Base-by-base conservation (phyloP, 148 eudicot species). In the Persicaria tinctoria region DNA sequence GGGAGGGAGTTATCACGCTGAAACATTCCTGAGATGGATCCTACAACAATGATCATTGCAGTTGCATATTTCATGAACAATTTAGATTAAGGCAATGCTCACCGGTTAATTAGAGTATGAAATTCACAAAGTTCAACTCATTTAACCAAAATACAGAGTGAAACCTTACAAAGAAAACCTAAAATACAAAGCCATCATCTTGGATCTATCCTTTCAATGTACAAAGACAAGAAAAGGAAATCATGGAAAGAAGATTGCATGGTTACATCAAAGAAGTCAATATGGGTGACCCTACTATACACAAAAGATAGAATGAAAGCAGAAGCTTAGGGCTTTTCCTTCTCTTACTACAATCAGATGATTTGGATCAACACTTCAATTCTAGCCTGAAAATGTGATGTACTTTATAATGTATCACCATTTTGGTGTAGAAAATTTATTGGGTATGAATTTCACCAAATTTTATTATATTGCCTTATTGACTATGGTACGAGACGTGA, bases 21-120 rank as follows among this genome's bases (percentile, higher is more conserved):
- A 79, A 92, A 88, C 69, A 90, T 74, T 41, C 53, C 75, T 1
- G 83, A 51, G 60, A 94, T 86, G 59, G 74, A 69, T 70, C 90
- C 97, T 91, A 85, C 76, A 76, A 68, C 64, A 14, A 72, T 12
- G 46, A 41, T 27, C 23, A 49, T 68, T 6, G 38, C 45, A 27
- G 17, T 72, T 10, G 18, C 49, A 50, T 53, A 57, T 7, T 20
- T 41, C 45, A 32, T 13, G 14, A 73, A 27, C 8, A 10, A 73
- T 27, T 44, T 12, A 11, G 9, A 44, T 54, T 18, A 41, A 7
- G 16, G 6, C 27, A 55, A 53, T n/a, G 44, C 41, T 10, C 46
- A 6, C n/a, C 49, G 16, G 6, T 57, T n/a, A 20, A 20, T 20
- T 20, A 20, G 23, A 18, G 23, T 57, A 2, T 17, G 38, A 56